Percentiles rank a stretch among this genome's conserved stretches.
Conservation (phyloP, 352 stramenopile species). For the Phytophthora tubulina region DNA sequence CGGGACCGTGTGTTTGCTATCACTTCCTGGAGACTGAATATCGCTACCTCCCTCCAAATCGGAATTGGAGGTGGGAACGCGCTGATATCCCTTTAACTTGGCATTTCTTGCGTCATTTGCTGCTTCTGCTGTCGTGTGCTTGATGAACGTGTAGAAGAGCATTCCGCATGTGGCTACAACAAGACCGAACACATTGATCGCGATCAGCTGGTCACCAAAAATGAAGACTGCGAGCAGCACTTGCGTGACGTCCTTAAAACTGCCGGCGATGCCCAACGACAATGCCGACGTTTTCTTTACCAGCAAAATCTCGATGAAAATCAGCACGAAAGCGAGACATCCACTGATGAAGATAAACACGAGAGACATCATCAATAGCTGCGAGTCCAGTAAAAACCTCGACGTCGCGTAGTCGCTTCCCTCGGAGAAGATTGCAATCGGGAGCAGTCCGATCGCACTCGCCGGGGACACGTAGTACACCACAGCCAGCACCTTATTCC, state of each 20-base stretch:
- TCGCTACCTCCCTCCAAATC: conserved; percentile 33
- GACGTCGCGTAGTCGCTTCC: conserved; percentile 57
- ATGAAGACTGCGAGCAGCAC: conserved; percentile 81
- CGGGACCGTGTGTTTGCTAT: conserved; percentile 27
- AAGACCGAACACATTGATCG: conserved; percentile 75
- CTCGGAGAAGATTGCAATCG: conserved; percentile 70
- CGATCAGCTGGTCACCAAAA: conserved; percentile 73
- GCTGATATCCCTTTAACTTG: conserved; percentile 44
- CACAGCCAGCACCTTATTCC: conserved; percentile 79
- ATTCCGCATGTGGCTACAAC: conserved; percentile 78
- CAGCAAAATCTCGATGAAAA: conserved; percentile 86
- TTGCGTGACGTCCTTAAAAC: conserved; percentile 85
- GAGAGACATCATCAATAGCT: conserved; percentile 60
- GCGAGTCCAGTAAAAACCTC: conserved; percentile 62
- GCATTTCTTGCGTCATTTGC: conserved; percentile 16
- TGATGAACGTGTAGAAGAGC: conserved; percentile 82
- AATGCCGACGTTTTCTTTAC: conserved; percentile 87
- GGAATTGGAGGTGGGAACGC: conserved; percentile 42
- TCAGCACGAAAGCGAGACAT: conserved; percentile 76
- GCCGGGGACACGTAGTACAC: conserved; percentile 87
- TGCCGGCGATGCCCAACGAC: conserved; percentile 81
- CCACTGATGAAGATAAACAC: conserved; percentile 77
- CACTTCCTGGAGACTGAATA: conserved; percentile 17
- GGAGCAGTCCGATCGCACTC: conserved; percentile 75
- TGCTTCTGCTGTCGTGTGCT: conserved; percentile 54